Evolutionary conservation across 2,329 filamentous ascomycete species (phyloP).

Genomic region (Intubia oerlemansii): DNA sequence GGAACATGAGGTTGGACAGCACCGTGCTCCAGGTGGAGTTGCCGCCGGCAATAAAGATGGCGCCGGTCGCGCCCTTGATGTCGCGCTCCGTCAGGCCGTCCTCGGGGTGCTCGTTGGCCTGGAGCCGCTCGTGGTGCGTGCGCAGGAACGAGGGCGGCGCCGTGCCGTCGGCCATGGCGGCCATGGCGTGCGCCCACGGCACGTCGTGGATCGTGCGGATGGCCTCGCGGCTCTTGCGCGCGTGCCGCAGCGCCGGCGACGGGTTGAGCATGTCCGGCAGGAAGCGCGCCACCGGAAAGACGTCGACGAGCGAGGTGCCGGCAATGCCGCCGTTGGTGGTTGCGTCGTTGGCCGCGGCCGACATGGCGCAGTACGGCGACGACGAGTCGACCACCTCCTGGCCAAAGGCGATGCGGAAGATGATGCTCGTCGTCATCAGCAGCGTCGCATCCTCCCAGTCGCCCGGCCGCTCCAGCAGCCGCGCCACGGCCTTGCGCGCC

Average conservation of each 20-base stretch:
- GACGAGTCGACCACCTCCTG: slow-evolving; percentile 15
- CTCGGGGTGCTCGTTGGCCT: slow-evolving; percentile 12
- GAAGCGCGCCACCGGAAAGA: slow-evolving; percentile 22
- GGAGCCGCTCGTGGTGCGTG: slow-evolving; percentile 12
- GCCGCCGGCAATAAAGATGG: slow-evolving; percentile 24
- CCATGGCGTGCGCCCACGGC: slow-evolving; percentile 15
- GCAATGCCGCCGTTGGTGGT: slow-evolving; percentile 13
- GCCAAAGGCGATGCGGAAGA: slow-evolving; percentile 22
- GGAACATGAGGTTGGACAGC: slow-evolving; percentile 20
- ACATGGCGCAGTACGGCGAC: slow-evolving; percentile 19
- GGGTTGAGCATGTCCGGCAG: slow-evolving; percentile 13
- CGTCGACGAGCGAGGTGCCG: slow-evolving; percentile 21
- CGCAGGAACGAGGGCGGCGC: slow-evolving; percentile 13
- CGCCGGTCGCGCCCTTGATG: slow-evolving; percentile 26
- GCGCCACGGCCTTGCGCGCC: slow-evolving; percentile 12
- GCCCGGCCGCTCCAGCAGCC: slow-evolving; percentile 13
- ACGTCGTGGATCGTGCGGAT: slow-evolving; percentile 21
- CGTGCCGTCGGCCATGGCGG: slow-evolving; percentile 13
- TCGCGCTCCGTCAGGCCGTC: slow-evolving; percentile 20
- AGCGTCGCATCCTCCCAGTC: slow-evolving; percentile 16
- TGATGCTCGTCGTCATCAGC: slow-evolving; percentile 19
- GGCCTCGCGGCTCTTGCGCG: slow-evolving; percentile 11
- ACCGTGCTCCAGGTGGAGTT: slow-evolving; percentile 23
- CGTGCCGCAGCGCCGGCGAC: slow-evolving; percentile 7
- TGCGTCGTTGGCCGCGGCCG: slow-evolving; percentile 8